These are phyloP conservation scores for Pleodorina starrii DNA, from an alignment of 139 green algal genomes.

Conservation along the genomic window DNA sequence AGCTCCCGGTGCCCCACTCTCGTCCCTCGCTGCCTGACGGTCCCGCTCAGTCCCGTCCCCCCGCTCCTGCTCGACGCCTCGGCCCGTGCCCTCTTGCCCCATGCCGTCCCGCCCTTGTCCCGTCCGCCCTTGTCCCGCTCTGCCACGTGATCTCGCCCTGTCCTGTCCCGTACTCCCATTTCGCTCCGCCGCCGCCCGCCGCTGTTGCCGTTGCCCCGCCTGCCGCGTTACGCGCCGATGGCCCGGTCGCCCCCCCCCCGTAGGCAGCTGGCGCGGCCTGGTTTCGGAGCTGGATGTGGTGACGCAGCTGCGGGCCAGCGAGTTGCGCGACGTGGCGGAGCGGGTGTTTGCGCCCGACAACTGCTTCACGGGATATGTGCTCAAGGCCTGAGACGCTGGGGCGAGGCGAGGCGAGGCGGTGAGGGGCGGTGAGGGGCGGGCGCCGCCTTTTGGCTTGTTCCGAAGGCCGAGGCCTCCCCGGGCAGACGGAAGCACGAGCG, in stretches of 20 bases:
- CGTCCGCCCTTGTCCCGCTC: background rate
- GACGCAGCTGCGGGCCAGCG: background rate
- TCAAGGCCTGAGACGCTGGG: background rate
- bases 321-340: constrained; percentile 16
- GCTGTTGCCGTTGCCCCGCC: too few relatives aligned
- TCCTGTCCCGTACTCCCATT: background rate
- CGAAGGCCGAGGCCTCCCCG: too few relatives aligned
- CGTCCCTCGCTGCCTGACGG: too few relatives aligned
- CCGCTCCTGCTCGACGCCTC: too few relatives aligned
- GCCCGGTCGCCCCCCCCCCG: too few relatives aligned
- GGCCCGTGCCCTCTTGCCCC: background rate
- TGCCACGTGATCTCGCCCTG: background rate
- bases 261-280: constrained; percentile 49
- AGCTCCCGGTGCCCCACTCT: too few relatives aligned
- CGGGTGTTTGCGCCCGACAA: constrained; percentile 23
- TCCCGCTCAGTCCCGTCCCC: too few relatives aligned
- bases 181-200: too few relatives aligned
- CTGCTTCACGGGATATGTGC: constrained; percentile 42
- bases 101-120: background rate
- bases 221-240: too few relatives aligned
- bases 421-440: too few relatives aligned
- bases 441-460: too few relatives aligned
- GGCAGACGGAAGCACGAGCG: too few relatives aligned
- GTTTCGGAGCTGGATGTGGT: constrained; percentile 28
- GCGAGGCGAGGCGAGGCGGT: background rate